A percentile compares a stretch with the other conserved stretches of the same genome.
Conservation (phyloP, 371 early-diverging fungal genomes). For the Mucor racemosus region DNA sequence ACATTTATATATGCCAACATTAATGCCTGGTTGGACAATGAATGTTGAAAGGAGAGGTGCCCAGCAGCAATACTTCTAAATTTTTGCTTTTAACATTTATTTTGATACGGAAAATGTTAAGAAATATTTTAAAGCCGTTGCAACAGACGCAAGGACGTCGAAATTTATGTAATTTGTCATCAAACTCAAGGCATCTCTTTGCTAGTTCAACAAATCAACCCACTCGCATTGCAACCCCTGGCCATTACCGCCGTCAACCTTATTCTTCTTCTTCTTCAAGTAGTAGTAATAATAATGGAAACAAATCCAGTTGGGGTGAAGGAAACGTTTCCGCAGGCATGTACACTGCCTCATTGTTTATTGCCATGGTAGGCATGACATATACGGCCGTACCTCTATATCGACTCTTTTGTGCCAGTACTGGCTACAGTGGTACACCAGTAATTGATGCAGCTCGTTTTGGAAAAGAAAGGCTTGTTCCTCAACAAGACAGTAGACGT, state of each 20-base stretch:
- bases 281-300: not conserved
- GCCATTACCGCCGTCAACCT: not conserved
- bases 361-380: conserved; percentile 85
- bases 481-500: conserved; percentile 56
- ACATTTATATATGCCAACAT: not conserved
- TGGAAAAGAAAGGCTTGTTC: conserved; percentile 64
- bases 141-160: not conserved
- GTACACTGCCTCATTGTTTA: conserved; percentile 84
- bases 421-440: conserved; percentile 92
- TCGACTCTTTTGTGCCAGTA: conserved; percentile 90
- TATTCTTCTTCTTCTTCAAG: not conserved
- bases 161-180: not conserved
- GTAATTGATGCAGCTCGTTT: conserved; percentile 64
- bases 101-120: not conserved
- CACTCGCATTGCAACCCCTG: conserved; percentile 1
- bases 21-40: not conserved
- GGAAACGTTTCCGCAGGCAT: conserved; percentile 56
- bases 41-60: not conserved
- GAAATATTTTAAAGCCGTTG: not conserved
- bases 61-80: not conserved
- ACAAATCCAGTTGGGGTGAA: not conserved
- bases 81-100: not conserved
- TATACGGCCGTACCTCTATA: conserved; percentile 98
- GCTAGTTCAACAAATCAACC: not conserved
- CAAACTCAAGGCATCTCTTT: not conserved